A percentile compares a stretch with the other conserved stretches of the same genome.
Conservation (phyloP, 2,329 filamentous ascomycete genomes). For the Cordyceps cicadae region DNA sequence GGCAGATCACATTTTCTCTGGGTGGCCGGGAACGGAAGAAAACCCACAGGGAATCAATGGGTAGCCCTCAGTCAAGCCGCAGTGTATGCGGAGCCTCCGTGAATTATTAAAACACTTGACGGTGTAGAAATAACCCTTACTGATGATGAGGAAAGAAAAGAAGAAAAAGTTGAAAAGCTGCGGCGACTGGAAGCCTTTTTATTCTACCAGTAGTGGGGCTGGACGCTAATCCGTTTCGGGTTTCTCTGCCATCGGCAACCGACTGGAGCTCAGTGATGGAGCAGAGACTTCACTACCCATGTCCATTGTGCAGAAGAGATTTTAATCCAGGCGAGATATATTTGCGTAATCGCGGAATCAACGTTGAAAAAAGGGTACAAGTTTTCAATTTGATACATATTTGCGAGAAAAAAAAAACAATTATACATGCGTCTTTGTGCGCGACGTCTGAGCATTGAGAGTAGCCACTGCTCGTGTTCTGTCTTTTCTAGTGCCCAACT, state of each 20-base stretch:
- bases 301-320: neutral
- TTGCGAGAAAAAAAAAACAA: neutral
- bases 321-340: neutral
- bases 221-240: conserved; percentile 9
- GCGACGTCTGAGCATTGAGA: neutral
- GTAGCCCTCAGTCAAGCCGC: conserved; percentile 48
- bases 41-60: conserved; percentile 35
- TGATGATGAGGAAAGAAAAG: conserved; percentile 34
- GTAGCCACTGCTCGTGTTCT: neutral
- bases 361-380: neutral
- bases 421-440: neutral
- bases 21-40: conserved; percentile 50
- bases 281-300: neutral
- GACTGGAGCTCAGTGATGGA: neutral
- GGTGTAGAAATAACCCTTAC: conserved; percentile 40
- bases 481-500: neutral
- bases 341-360: neutral
- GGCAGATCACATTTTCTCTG: conserved; percentile 36
- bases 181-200: conserved; percentile 4
- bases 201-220: neutral
- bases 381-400: neutral
- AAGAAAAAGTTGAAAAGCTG: conserved; percentile 14
- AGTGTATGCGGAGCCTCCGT: conserved; percentile 41
- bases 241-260: conserved; percentile 5
- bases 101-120: conserved; percentile 41